Base-by-base conservation (phyloP, 305 asterid species). In the Rubia occidens region DNA sequence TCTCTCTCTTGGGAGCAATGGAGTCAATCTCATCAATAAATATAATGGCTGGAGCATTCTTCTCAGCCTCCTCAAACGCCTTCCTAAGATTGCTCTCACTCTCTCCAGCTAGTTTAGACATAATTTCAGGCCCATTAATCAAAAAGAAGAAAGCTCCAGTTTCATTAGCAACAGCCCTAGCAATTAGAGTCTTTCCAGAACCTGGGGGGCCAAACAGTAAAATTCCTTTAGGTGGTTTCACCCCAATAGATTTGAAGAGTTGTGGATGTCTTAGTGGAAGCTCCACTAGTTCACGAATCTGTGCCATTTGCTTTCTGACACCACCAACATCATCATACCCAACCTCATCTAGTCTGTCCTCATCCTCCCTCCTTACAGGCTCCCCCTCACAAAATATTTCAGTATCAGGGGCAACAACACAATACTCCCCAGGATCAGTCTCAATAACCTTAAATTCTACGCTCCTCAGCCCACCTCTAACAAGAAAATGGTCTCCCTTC, bases 51-150 rank as follows among this genome's bases (percentile, higher is more conserved):
- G 97, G 97, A 20, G 97, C 91, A 78, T 90, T 90, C 85, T 90
- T 90, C 82, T 90, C 96, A 11, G 95, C 96, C 85, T 90, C 96
- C 88, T 90, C 95, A 78, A 90, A 88, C n/a, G 97, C 97, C 82
- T 90, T 90, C 70, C 97, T 84, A 21, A 90, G 89, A 75, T 88
- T 88, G 82, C 95, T 88, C 79, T 90, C 97, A 73, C 95, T 90
- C 82, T 90, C 95, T 76, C 97, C 97, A 39, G 94, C 97, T 77
- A 88, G 71, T 70, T 89, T 86, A 44, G 96, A 89, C 96, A 89
- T 89, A 73, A 89, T 87, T 77, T 87, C 95, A 21, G 95, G 97
- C 11, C 95, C 97, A 70, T 90, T 90, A 29, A 88, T 90, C 68
- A 85, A 83, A 64, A 90, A 90, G 90, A 90, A 90, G 80, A 90